A percentile compares a stretch with the other conserved stretches of the same genome.
Conservation (phyloP, 2,329 filamentous ascomycete genomes). For the Pseudocercospora vitis region DNA sequence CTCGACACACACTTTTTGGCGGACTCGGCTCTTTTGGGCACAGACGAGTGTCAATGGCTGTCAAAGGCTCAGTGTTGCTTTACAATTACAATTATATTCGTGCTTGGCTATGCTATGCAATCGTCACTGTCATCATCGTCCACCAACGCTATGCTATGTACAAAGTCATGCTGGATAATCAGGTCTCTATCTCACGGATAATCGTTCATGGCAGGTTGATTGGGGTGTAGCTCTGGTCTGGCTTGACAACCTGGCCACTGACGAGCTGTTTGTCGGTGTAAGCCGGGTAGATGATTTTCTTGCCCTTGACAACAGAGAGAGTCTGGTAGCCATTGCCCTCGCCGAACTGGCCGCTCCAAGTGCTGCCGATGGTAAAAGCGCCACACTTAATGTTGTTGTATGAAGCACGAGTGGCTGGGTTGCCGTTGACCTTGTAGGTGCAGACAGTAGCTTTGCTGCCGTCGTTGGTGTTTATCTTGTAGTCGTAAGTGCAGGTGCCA, state of each 20-base stretch:
- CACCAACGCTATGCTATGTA: neutral
- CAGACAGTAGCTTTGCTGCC: constrained; percentile 17
- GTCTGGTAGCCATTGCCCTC: constrained; percentile 26
- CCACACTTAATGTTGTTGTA: constrained; percentile 26
- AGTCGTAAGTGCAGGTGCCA: constrained; percentile 24
- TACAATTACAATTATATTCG: neutral
- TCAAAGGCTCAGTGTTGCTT: neutral
- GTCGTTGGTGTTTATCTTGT: constrained; percentile 26
- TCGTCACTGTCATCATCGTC: neutral
- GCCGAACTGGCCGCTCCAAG: constrained; percentile 26
- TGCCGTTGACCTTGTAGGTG: constrained; percentile 23
- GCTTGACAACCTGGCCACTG: constrained; percentile 21
- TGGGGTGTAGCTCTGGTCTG: constrained; percentile 30
- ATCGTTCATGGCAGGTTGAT: constrained; percentile 24
- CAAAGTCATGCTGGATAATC: too few species aligned
- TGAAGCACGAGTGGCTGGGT: constrained; percentile 18
- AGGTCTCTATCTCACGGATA: neutral
- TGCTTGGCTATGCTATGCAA: neutral
- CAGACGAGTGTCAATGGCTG: neutral
- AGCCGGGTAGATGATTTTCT: constrained; percentile 27
- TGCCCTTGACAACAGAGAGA: constrained; percentile 22
- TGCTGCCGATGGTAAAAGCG: constrained; percentile 21
- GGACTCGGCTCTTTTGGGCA: too few species aligned
- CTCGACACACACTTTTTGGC: too few species aligned
- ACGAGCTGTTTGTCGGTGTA: constrained; percentile 27